Evolutionary conservation across 2,329 filamentous ascomycete species (phyloP), one percentile per base, ranked within the genome.

Genomic region (Trichoderma simmonsii): DNA sequence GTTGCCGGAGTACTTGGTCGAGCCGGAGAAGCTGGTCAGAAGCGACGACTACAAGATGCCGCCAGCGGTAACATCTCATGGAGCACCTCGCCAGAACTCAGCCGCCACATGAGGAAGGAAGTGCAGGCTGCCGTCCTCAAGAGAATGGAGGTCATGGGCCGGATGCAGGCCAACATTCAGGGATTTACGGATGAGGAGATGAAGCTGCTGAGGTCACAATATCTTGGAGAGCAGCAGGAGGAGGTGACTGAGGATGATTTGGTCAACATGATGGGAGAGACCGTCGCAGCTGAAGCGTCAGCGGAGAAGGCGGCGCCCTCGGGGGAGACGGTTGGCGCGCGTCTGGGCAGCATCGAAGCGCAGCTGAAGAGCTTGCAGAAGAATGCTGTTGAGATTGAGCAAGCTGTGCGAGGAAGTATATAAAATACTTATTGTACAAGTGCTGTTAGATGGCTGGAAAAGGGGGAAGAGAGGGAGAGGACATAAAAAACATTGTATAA

Each of bases 1-100:
- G 93, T 99, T 76, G 92, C 91, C 4, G 94, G 94, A 68, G 91
- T 96, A 1, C 86, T 99, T 48, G 95, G 95, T 54, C 89, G 92
- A 67, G 96, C 96, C 1, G 96, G 93, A 11, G 86, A 97, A 83
- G 85, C 88, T 67, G 96, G 96, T 48, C 91, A 94, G 78, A 82
- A 85, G 77, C 87, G 88, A 73, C 88, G 95, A 70, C 82, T 92
- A 57, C 84, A 85, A 54, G 87, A 87, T 59, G 93, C 94, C 2
- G 78, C 84, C 65, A 77, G 82, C 21, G 93, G 93, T 30, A 78
- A 83, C 6, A 85, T 93, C n/a, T 86, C 90, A 4, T 97, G 89
- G 89, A 36, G 80, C 34, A 89, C 84, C 26, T 82, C 85, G 1
- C 72, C 78, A 1, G 84, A 87, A 48, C 78, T 86, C n/a, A 73